These are phyloP conservation scores for Trichoderma harzianum DNA, from an alignment of 2,329 filamentous ascomycete species.

Conservation along the genomic window DNA sequence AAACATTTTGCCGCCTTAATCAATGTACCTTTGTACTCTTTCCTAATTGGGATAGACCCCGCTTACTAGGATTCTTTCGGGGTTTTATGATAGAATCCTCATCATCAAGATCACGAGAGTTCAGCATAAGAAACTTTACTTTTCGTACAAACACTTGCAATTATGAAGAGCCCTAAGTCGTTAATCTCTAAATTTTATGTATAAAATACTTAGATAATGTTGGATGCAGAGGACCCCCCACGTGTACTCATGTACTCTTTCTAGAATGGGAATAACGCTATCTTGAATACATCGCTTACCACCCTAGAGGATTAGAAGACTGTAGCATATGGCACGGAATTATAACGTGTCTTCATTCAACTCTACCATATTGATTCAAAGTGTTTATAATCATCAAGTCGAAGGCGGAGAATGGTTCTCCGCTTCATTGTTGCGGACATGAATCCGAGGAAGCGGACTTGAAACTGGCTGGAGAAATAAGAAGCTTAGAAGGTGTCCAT, in stretches of 20 bases:
- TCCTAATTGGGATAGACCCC: neutral
- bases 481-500: neutral
- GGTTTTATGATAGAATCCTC: neutral
- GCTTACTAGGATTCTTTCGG: neutral
- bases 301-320: neutral
- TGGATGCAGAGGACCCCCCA: neutral
- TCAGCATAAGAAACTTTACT: neutral
- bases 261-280: neutral
- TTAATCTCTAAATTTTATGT: neutral
- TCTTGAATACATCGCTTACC: neutral
- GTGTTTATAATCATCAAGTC: neutral
- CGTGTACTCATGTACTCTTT: neutral
- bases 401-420: neutral
- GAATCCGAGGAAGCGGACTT: neutral
- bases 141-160: neutral
- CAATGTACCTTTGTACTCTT: conserved; percentile 6
- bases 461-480: neutral
- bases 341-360: neutral
- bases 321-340: neutral
- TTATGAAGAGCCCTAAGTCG: neutral
- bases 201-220: neutral
- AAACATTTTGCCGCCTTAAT: neutral
- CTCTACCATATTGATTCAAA: neutral
- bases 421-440: neutral
- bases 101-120: neutral